A percentile compares a stretch with the other conserved stretches of the same genome.
These are phyloP conservation scores for Claviceps purpurea DNA, from an alignment of 2,329 filamentous ascomycete genomes.

Conservation along the genomic window DNA sequence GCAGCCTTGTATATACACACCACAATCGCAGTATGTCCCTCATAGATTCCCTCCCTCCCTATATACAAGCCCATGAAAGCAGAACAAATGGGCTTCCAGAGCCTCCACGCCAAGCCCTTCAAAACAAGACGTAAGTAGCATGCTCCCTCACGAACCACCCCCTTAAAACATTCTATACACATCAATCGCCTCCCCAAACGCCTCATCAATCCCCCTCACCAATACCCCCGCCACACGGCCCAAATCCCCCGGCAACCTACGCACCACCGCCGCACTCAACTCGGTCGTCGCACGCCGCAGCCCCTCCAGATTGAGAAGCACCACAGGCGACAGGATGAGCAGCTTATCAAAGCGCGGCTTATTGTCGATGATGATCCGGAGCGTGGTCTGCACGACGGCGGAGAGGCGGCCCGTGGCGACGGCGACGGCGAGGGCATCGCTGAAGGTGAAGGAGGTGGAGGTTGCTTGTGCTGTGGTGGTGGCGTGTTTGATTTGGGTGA, in stretches of 20 bases:
- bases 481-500: constrained; percentile 25
- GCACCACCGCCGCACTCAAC: constrained; percentile 23
- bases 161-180: constrained; percentile 3
- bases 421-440: constrained; percentile 27
- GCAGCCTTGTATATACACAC: too few relatives aligned
- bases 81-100: too few relatives aligned
- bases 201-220: constrained; percentile 22
- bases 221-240: constrained; percentile 20
- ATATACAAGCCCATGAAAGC: too few relatives aligned
- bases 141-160: too few relatives aligned
- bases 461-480: constrained; percentile 19
- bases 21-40: too few relatives aligned
- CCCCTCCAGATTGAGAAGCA: constrained; percentile 27
- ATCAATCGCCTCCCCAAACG: constrained; percentile 25
- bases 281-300: constrained; percentile 26
- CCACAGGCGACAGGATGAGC: constrained; percentile 27
- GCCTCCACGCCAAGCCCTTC: too few relatives aligned
- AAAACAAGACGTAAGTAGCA: too few relatives aligned
- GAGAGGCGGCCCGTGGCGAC: constrained; percentile 22
- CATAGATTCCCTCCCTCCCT: too few relatives aligned
- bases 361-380: constrained; percentile 23
- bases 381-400: constrained; percentile 23
- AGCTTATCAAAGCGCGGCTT: constrained; percentile 32
- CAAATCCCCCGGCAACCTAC: constrained; percentile 25
- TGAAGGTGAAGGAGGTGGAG: constrained; percentile 23